Percentiles rank a stretch among this genome's conserved stretches.
Conservation (phyloP, 495 filamentous ascomycete genomes). For the Amniculicola lignicola region DNA sequence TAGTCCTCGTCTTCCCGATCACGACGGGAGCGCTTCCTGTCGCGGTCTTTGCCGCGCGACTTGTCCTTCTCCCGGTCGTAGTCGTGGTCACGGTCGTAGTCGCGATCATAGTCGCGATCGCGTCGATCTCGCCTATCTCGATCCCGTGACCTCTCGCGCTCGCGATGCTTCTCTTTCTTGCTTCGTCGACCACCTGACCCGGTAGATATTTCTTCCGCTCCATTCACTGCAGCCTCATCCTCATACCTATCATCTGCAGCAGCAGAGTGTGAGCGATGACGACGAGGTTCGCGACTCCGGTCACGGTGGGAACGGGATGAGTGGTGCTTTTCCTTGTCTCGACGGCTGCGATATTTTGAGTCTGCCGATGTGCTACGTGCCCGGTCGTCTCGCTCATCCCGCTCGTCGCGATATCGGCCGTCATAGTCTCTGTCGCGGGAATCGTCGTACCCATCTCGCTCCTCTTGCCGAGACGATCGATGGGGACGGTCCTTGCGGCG, state of each 20-base stretch:
- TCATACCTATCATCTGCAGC: conserved; percentile 26
- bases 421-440: conserved; percentile 16
- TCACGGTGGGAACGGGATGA: conserved; percentile 47
- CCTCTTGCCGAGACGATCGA: conserved; percentile 47
- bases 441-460: conserved; percentile 44
- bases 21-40: conserved; percentile 53
- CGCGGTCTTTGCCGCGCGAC: conserved; percentile 46
- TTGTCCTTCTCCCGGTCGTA: conserved; percentile 40
- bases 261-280: conserved; percentile 41
- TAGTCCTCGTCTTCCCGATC: conserved; percentile 49
- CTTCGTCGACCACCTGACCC: conserved; percentile 22
- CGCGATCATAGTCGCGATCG: conserved; percentile 45
- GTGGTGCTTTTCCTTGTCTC: conserved; percentile 46
- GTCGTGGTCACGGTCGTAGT: conserved; percentile 45
- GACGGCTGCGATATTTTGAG: conserved; percentile 43
- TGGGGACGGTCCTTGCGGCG: conserved; percentile 46
- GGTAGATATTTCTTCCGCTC: not conserved
- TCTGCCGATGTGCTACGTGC: conserved; percentile 38
- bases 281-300: conserved; percentile 51
- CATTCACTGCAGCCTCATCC: conserved; percentile 15
- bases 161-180: conserved; percentile 36
- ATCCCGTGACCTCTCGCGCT: conserved; percentile 25
- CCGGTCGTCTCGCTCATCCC: conserved; percentile 17
- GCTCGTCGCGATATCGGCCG: conserved; percentile 11
- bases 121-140: conserved; percentile 34